These are phyloP conservation scores for Metschnikowia borealis DNA, from an alignment of 805 yeast species.

Conservation along the genomic window DNA sequence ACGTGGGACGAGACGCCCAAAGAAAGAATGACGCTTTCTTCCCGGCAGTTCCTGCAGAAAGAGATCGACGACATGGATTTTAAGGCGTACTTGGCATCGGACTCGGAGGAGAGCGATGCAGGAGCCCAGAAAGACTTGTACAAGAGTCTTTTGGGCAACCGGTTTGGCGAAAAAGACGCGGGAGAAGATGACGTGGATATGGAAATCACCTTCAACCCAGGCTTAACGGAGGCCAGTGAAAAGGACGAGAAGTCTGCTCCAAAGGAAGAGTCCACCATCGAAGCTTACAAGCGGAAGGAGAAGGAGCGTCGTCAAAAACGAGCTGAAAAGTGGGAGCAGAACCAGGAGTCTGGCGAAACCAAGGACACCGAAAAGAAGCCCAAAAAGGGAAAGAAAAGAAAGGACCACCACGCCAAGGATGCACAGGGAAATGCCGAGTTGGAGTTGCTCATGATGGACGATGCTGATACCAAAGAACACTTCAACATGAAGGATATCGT, in stretches of 20 bases:
- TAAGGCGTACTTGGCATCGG: constrained; percentile 82
- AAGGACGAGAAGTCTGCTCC: constrained; percentile 26
- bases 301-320: constrained; percentile 88
- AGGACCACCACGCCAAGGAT: constrained; percentile 5
- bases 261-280: constrained; percentile 67
- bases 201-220: constrained; percentile 96
- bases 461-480: constrained; percentile 47
- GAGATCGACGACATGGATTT: constrained; percentile 90
- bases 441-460: constrained; percentile 70
- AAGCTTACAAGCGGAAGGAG: constrained; percentile 78
- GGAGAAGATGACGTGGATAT: constrained; percentile 71
- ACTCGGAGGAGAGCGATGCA: constrained; percentile 36
- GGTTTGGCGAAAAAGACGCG: constrained; percentile 31
- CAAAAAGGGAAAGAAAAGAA: constrained; percentile 22
- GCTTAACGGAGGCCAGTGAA: constrained; percentile 41
- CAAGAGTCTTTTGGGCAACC: constrained; percentile 50
- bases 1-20: constrained; percentile 99
- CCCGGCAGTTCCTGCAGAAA: constrained; percentile 79
- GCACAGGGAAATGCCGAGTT: constrained; percentile 54
- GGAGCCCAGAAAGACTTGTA: constrained; percentile 51
- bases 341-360: constrained; percentile 19
- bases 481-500: constrained; percentile 76
- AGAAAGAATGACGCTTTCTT: constrained; percentile 72
- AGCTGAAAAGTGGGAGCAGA: constrained; percentile 64
- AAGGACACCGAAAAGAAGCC: constrained; percentile 15